A percentile compares a stretch with the other conserved stretches of the same genome.
Evolutionary conservation across 768 basidiomycete species (phyloP).

Genomic region (Amanita rubescens): DNA sequence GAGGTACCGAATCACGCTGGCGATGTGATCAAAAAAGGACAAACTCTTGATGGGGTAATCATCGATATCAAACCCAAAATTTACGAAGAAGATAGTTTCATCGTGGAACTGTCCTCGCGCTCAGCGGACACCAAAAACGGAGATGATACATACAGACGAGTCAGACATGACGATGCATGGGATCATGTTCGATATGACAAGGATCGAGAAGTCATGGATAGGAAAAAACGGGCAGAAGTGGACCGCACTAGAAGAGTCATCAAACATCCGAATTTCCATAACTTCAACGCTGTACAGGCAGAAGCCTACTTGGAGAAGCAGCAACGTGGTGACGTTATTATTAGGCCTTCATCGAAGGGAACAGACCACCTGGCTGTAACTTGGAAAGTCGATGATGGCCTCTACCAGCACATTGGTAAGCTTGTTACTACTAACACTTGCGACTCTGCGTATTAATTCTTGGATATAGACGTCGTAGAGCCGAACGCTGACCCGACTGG

Average conservation of each 20-base stretch:
- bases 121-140: conserved; percentile 52
- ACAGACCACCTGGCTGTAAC: conserved; percentile 91
- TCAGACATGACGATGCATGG: conserved; percentile 56
- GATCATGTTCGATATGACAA: conserved; percentile 55
- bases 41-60: conserved; percentile 74
- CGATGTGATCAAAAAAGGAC: conserved; percentile 63
- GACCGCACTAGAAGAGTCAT: conserved; percentile 79
- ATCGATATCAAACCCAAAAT: conserved; percentile 62
- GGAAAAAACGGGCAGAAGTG: conserved; percentile 81
- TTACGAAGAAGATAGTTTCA: conserved; percentile 47
- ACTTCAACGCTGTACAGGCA: conserved; percentile 85
- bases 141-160: conserved; percentile 54
- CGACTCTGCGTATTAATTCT: conserved; percentile 17
- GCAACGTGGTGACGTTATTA: conserved; percentile 93
- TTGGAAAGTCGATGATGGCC: conserved; percentile 95
- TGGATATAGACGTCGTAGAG: conserved; percentile 65
- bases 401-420: conserved; percentile 93
- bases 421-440: not conserved
- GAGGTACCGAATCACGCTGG: conserved; percentile 28
- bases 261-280: conserved; percentile 98
- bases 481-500: conserved; percentile 68
- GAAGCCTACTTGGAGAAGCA: conserved; percentile 85
- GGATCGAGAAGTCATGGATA: conserved; percentile 63
- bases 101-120: conserved; percentile 70
- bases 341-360: conserved; percentile 94